A percentile compares a stretch with the other conserved stretches of the same genome.
Conservation (phyloP, 495 filamentous ascomycete species). For the Geoglossum glabrum region DNA sequence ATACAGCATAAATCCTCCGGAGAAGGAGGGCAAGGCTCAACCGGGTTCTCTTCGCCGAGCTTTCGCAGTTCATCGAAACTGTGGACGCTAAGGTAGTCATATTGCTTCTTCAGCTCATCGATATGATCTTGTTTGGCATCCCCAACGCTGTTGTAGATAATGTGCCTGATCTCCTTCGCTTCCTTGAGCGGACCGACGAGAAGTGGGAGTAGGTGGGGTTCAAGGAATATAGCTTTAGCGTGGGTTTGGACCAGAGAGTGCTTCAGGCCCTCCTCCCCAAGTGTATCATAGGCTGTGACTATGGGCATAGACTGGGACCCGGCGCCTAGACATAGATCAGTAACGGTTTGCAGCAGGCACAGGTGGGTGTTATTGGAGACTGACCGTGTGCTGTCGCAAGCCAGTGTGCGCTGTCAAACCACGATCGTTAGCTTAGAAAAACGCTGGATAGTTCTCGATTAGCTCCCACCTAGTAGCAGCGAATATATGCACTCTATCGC, state of each 20-base stretch:
- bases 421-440: slow-evolving; percentile 7
- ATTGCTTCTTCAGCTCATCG: slow-evolving; percentile 54
- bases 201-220: slow-evolving; percentile 62
- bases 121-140: slow-evolving; percentile 61
- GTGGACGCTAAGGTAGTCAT: slow-evolving; percentile 47
- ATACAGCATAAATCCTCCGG: slow-evolving; percentile 89
- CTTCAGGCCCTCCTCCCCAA: slow-evolving; percentile 79
- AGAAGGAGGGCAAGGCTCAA: slow-evolving; percentile 59
- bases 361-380: background rate
- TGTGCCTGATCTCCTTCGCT: slow-evolving; percentile 52
- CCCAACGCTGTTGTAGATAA: slow-evolving; percentile 76
- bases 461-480: slow-evolving; percentile 51
- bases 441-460: background rate
- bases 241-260: slow-evolving; percentile 80
- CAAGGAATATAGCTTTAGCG: slow-evolving; percentile 77
- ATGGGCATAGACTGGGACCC: slow-evolving; percentile 87
- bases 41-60: slow-evolving; percentile 62
- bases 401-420: slow-evolving; percentile 42
- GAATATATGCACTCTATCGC: slow-evolving; percentile 67
- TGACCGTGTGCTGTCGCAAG: slow-evolving; percentile 49
- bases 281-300: slow-evolving; percentile 93
- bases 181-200: slow-evolving; percentile 65
- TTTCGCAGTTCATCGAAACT: slow-evolving; percentile 75
- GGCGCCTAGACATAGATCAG: slow-evolving; percentile 21
- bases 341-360: slow-evolving; percentile 14